Evolutionary conservation across 148 eudicot genomes (phyloP).

Genomic region (Euryodendron excelsum): DNA sequence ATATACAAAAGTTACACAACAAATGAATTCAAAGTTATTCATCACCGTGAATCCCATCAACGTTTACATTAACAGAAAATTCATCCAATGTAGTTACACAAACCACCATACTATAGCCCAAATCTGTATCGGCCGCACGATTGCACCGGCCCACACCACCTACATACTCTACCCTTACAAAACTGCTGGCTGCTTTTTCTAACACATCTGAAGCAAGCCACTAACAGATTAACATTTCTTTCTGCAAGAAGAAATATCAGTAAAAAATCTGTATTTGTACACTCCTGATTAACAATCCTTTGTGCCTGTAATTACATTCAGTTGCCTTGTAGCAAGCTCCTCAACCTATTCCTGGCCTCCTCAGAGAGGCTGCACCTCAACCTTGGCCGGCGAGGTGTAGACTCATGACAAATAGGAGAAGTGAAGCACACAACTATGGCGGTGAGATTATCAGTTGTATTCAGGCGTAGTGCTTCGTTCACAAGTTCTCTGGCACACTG

Average conservation of each 20-base stretch:
- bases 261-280: no score
- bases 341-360: slow-evolving; percentile 41
- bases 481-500: slow-evolving; percentile 47
- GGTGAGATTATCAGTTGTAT: slow-evolving; percentile 50
- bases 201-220: slow-evolving; percentile 15
- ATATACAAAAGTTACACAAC: neutral
- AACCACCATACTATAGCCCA: no score
- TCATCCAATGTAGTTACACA: neutral
- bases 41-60: neutral
- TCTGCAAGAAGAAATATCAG: neutral
- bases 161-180: slow-evolving; percentile 2
- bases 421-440: slow-evolving; percentile 52
- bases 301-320: slow-evolving; percentile 12
- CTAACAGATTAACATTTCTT: neutral
- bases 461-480: slow-evolving; percentile 28
- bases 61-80: no score
- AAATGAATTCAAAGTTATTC: neutral
- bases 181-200: slow-evolving; percentile 19
- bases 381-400: slow-evolving; percentile 30
- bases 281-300: neutral
- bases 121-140: no score
- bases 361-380: slow-evolving; percentile 42
- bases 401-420: slow-evolving; percentile 17
- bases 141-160: neutral
- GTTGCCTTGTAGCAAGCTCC: slow-evolving; percentile 36